Evolutionary conservation across 1,139 yeast species (phyloP).

Genomic region (Candida tetrigidarum): DNA sequence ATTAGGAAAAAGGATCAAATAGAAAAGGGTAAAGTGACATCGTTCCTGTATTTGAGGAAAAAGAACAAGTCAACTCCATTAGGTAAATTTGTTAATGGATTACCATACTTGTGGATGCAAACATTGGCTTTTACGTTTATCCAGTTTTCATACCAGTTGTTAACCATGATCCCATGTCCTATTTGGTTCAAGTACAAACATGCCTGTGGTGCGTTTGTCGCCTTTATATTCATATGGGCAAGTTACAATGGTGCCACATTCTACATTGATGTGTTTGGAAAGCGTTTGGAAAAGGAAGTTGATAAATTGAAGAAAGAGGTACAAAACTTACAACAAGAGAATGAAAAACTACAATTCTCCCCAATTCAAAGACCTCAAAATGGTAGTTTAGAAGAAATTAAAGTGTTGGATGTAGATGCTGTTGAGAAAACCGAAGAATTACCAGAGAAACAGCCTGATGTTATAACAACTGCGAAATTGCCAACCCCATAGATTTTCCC

Average conservation of each 20-base stretch:
- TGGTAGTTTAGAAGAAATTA: constrained; percentile 11
- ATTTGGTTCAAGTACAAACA: constrained; percentile 75
- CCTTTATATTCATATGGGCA: constrained; percentile 75
- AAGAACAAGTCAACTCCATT: constrained; percentile 65
- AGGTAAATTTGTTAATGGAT: constrained; percentile 79
- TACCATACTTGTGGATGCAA: constrained; percentile 85
- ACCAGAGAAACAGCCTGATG: not conserved
- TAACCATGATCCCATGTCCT: constrained; percentile 91
- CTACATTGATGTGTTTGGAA: constrained; percentile 90
- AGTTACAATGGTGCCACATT: constrained; percentile 94
- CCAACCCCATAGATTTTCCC: constrained; percentile 5
- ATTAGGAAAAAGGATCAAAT: constrained; percentile 78
- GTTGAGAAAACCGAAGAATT: not conserved
- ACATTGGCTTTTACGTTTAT: constrained; percentile 82
- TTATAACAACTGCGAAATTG: not conserved
- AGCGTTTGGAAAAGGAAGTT: constrained; percentile 84
- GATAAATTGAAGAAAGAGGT: constrained; percentile 71
- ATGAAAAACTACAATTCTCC: constrained; percentile 40
- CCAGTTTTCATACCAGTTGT: constrained; percentile 84
- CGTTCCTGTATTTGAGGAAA: constrained; percentile 82
- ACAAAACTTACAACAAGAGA: constrained; percentile 55
- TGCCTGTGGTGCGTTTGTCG: constrained; percentile 70
- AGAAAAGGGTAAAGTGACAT: constrained; percentile 83
- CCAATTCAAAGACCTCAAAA: constrained; percentile 22
- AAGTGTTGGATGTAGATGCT: constrained; percentile 9